Evolutionary conservation across 768 basidiomycete genomes (phyloP).

Genomic region (Russula lepida): DNA sequence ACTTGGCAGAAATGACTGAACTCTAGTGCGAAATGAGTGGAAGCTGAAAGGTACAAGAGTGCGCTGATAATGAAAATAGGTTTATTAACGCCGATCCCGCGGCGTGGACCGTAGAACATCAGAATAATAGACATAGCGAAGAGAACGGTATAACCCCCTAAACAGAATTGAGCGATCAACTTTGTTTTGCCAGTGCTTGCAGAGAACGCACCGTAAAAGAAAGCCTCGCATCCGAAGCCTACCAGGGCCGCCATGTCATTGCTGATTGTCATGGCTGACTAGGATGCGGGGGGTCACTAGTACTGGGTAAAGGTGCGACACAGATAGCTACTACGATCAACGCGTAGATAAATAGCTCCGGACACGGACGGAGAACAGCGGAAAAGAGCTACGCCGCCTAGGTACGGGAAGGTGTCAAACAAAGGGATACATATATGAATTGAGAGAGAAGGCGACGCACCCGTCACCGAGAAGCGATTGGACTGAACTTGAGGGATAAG

Average conservation of each 20-base stretch:
- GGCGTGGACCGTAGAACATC: background rate
- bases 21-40: constrained; percentile 24
- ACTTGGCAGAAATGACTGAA: constrained; percentile 30
- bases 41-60: background rate
- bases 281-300: background rate
- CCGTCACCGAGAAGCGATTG: background rate
- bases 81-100: background rate
- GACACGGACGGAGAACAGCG: background rate
- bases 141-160: constrained; percentile 5
- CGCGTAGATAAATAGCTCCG: background rate
- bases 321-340: background rate
- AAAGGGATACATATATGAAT: background rate
- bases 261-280: constrained; percentile 23
- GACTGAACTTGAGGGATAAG: background rate
- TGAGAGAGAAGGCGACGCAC: background rate
- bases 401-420: background rate
- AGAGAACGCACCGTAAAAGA: constrained; percentile 28
- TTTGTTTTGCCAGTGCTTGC: constrained; percentile 22
- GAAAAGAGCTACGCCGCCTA: background rate
- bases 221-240: constrained; percentile 32
- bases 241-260: constrained; percentile 30
- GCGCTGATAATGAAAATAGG: background rate
- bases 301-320: background rate
- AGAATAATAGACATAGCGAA: background rate
- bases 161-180: background rate